Conservation (phyloP, 768 basidiomycete species). For the Hypholoma fasciculare region DNA sequence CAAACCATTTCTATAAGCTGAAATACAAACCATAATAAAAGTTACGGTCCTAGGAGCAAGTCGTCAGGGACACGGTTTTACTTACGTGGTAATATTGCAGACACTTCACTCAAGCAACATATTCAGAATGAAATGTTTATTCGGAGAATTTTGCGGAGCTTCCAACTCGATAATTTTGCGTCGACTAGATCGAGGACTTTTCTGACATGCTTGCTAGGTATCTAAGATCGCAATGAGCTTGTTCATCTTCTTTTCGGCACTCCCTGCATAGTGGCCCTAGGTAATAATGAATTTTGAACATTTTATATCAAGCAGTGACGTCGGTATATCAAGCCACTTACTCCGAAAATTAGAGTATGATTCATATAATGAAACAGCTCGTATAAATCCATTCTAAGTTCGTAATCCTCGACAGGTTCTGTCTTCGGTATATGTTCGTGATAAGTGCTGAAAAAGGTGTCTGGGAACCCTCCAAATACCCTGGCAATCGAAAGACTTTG, state of each 20-base stretch:
- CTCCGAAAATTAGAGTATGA: constrained; percentile 78
- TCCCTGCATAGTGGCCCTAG: constrained; percentile 53
- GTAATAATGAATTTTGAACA: no score
- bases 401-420: constrained; percentile 65
- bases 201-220: neutral
- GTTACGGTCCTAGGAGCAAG: no score
- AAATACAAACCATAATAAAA: no score
- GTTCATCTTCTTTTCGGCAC: constrained; percentile 44
- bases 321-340: constrained; percentile 34
- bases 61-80: no score
- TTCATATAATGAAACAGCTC: constrained; percentile 83
- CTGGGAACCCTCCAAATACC: constrained; percentile 77
- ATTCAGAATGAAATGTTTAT: no score
- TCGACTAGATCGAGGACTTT: neutral
- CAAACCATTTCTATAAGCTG: no score
- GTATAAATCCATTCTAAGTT: constrained; percentile 66
- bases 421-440: constrained; percentile 63
- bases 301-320: neutral
- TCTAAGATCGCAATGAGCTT: constrained; percentile 10
- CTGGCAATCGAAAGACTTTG: constrained; percentile 72
- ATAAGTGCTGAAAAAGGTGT: constrained; percentile 63
- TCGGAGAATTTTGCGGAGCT: neutral
- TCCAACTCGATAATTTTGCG: neutral
- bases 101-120: no score
- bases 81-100: no score